Evolutionary conservation across 139 green algal species (phyloP).

Genomic region (Ulvella scutata): DNA sequence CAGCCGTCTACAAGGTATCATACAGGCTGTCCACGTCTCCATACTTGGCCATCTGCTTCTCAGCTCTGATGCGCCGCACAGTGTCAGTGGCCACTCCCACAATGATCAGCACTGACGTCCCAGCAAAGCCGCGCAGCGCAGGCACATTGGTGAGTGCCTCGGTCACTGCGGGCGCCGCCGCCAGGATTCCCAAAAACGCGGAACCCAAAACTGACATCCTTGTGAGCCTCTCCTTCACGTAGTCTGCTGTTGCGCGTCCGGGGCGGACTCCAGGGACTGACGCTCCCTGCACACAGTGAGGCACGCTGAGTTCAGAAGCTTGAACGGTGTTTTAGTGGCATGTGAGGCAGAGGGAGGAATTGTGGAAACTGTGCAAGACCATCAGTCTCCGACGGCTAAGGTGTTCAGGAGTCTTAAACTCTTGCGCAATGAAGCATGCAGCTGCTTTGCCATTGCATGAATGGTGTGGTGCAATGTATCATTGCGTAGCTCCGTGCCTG

Average conservation of each 20-base stretch:
- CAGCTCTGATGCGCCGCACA: slow-evolving; percentile 67
- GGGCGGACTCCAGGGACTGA: slow-evolving; percentile 81
- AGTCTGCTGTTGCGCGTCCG: slow-evolving; percentile 75
- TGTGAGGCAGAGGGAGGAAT: too few relatives aligned
- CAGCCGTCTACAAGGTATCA: slow-evolving; percentile 13
- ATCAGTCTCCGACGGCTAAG: too few relatives aligned
- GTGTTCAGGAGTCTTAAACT: too few relatives aligned
- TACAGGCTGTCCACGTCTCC: slow-evolving; percentile 59
- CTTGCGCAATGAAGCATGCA: too few relatives aligned
- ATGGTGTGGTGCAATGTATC: too few relatives aligned
- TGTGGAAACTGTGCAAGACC: too few relatives aligned
- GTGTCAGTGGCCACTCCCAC: slow-evolving; percentile 91
- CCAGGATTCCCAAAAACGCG: slow-evolving; percentile 81
- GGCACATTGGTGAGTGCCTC: slow-evolving; percentile 68
- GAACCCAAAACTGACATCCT: slow-evolving; percentile 86
- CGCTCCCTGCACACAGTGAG: slow-evolving; percentile 44
- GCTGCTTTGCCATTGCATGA: too few relatives aligned
- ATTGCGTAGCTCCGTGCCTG: too few relatives aligned
- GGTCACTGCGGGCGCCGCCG: slow-evolving; percentile 64
- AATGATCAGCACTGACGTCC: slow-evolving; percentile 88
- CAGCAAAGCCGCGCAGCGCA: slow-evolving; percentile 93
- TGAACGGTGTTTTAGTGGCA: too few relatives aligned
- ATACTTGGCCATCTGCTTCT: slow-evolving; percentile 86
- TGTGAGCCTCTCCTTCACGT: slow-evolving; percentile 76
- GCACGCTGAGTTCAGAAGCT: too few relatives aligned